Evolutionary conservation across 352 stramenopile species (phyloP), one percentile per base, ranked within the genome.

Genomic region (Pelagophyceae sp.): DNA sequence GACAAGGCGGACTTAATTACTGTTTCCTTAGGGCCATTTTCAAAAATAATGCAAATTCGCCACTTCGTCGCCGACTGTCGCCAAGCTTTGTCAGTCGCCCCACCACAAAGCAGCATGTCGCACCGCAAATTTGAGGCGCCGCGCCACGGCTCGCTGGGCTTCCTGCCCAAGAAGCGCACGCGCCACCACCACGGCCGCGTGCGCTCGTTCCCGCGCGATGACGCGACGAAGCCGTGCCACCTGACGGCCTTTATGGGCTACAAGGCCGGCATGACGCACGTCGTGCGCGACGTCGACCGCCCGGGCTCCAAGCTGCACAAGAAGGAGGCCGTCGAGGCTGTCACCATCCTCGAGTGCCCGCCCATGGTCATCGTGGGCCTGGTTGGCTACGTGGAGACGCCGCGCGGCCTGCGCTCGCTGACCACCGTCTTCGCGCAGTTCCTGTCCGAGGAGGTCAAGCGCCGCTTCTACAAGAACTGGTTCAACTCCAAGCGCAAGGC

Each of bases 391-490:
- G 88, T 99, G n/a, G 95, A 98, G 86, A 99, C 97, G 79, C 96
- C 96, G 58, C 92, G 91, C 71, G 97, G 97, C 83, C 92, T 99
- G 78, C 94, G 96, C 79, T 98, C 96, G 71, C 89, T 99, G 76
- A 99, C 94, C 60, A 99, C 97, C 72, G 97, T 99, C 77, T 99
- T 97, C 87, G 96, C 97, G 27, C 92, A 98, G 91, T 96, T 99
- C 89, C 90, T 99, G 84, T 96, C 86, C 85, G 96, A 99, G 82
- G 96, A 99, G 84, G 90, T 98, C 80, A 98, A 98, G 93, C 94
- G 95, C 90, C 93, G 96, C 83, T 98, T 98, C 87, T 99, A 99
- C 95, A 99, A 99, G 95, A 99, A 99, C 93, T 99, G 96, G 96
- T 99, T 98, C 88, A 95, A 95, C 83, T 94, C 88, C 84, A 99